These are phyloP conservation scores for Yamadazyma kitorensis DNA, from an alignment of 805 yeast genomes.

Conservation along the genomic window DNA sequence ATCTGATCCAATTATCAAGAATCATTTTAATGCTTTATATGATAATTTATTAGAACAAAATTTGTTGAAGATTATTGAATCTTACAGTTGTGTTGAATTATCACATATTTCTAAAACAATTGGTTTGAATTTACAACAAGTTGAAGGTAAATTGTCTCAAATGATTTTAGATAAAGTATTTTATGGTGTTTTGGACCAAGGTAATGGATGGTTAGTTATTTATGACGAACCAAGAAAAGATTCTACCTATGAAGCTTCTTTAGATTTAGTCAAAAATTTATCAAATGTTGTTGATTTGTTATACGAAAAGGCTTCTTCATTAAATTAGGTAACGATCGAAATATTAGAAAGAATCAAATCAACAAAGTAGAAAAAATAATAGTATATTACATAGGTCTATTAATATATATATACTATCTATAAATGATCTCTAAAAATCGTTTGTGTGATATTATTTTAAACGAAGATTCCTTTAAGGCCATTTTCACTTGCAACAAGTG, in stretches of 20 bases:
- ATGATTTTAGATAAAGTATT: slow-evolving; percentile 96
- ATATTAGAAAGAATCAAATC: too few relatives aligned
- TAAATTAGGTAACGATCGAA: slow-evolving; percentile 62
- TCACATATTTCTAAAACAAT: slow-evolving; percentile 83
- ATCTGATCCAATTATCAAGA: slow-evolving; percentile 81
- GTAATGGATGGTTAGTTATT: slow-evolving; percentile 94
- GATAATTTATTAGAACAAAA: slow-evolving; percentile 92
- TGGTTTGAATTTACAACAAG: slow-evolving; percentile 82
- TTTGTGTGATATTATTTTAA: slow-evolving; percentile 4
- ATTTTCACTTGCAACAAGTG: slow-evolving; percentile 46
- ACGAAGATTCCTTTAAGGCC: slow-evolving; percentile 47
- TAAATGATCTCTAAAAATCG: background rate
- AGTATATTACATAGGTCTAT: slow-evolving; percentile 8
- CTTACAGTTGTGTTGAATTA: slow-evolving; percentile 93
- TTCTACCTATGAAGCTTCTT: slow-evolving; percentile 81
- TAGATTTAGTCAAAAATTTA: slow-evolving; percentile 84
- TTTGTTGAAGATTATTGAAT: slow-evolving; percentile 90
- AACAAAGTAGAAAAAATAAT: slow-evolving; percentile 6
- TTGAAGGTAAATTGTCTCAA: slow-evolving; percentile 92
- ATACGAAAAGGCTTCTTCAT: slow-evolving; percentile 87
- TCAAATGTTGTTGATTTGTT: slow-evolving; percentile 84
- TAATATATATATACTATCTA: slow-evolving; percentile 8
- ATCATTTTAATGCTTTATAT: slow-evolving; percentile 89
- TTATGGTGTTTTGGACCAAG: slow-evolving; percentile 95
- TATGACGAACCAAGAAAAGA: slow-evolving; percentile 88